Percentiles rank a stretch among this genome's conserved stretches.
phyloP scores from a whole-genome alignment of 2,329 filamentous ascomycete species.

The Coccinonectria pachysandricola region DNA sequence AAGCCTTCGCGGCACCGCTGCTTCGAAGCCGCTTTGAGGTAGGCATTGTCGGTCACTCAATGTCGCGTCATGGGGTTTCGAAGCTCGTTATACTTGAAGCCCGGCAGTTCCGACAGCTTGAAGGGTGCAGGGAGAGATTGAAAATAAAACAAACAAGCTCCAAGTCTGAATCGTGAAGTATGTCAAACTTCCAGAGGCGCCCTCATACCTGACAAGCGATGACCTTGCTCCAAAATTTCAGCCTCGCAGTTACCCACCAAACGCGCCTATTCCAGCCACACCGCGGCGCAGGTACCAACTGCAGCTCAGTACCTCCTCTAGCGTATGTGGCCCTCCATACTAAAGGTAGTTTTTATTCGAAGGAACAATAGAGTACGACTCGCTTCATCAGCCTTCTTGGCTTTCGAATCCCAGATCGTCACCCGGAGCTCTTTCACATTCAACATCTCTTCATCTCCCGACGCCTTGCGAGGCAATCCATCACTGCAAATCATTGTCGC shows the following conservation, averaged over 20 bases:
- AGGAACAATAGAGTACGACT: too few species aligned
- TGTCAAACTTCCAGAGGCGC: constrained; percentile 13
- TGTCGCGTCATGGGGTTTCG: constrained; percentile 14
- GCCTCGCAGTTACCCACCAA: constrained; percentile 23
- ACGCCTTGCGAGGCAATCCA: too few species aligned
- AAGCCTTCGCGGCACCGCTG: constrained; percentile 33
- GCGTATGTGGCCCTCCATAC: too few species aligned
- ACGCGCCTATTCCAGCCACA: constrained; percentile 10
- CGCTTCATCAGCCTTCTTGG: constrained; percentile 19
- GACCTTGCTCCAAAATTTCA: constrained; percentile 22
- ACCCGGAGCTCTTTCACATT: too few species aligned
- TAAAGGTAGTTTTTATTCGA: too few species aligned
- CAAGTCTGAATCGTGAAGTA: constrained; percentile 10
- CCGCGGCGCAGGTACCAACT: constrained; percentile 9
- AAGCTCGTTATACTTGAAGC: constrained; percentile 2
- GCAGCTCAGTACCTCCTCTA: constrained; percentile 5
- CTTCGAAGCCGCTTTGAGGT: constrained; percentile 49
- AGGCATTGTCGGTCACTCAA: constrained; percentile 34
- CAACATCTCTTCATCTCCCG: constrained; percentile 1
- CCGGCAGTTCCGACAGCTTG: constrained; percentile 6
- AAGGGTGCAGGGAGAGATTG: constrained; percentile 6
- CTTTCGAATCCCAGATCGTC: constrained; percentile 4
- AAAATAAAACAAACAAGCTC: constrained; percentile 5
- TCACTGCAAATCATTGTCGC: constrained; percentile 4
- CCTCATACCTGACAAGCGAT: too few species aligned